These are phyloP conservation scores for Eimeria tenella DNA, from an alignment of 169 alveolate genomes.

Conservation along the genomic window DNA sequence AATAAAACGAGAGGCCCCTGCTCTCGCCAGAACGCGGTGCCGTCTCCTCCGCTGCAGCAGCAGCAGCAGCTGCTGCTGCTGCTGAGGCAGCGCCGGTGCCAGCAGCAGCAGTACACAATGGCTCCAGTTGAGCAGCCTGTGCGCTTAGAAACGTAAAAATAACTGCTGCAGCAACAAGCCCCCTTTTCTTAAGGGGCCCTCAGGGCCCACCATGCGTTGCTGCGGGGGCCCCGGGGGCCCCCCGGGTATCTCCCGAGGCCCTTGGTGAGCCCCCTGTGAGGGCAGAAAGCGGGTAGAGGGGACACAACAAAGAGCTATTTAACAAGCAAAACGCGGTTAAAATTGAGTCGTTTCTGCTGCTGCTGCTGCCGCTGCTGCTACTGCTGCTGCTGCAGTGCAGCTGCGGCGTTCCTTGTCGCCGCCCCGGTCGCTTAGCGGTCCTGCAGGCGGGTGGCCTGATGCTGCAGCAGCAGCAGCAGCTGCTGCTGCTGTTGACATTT, in stretches of 20 bases:
- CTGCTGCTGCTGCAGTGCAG: neutral
- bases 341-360: neutral
- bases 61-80: slow-evolving; percentile 51
- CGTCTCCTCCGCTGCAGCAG: neutral
- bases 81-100: neutral
- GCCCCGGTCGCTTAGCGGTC: neutral
- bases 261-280: neutral
- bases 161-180: too few relatives aligned
- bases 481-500: neutral
- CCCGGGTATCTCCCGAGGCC: slow-evolving; percentile 1
- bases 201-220: neutral
- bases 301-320: neutral
- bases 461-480: slow-evolving; percentile 28
- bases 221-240: slow-evolving; percentile 28
- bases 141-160: too few relatives aligned
- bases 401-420: slow-evolving; percentile 20
- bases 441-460: slow-evolving; percentile 1
- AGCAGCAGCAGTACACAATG: too few relatives aligned
- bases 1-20: neutral
- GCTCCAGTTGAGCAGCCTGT: too few relatives aligned
- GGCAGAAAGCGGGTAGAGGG: neutral
- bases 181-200: too few relatives aligned
- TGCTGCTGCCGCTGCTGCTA: neutral
- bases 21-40: neutral
- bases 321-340: too few relatives aligned